Evolutionary conservation across 345 rosid species (phyloP).

Genomic region (Melaleuca quinquenervia): DNA sequence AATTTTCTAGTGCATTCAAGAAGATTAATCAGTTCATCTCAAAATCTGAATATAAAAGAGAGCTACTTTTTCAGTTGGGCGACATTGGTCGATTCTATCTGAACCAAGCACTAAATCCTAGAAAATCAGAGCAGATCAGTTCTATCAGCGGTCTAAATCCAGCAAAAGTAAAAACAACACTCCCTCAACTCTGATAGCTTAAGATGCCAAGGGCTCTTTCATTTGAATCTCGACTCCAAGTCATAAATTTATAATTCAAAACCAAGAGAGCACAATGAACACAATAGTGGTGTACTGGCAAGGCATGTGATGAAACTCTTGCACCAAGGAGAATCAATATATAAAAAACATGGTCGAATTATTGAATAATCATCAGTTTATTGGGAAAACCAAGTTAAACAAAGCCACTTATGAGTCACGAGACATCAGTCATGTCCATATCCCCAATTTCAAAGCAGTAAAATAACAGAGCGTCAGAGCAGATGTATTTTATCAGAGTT

Average conservation of each 20-base stretch:
- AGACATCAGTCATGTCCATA: not conserved
- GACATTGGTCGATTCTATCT: not conserved
- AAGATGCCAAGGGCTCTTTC: not conserved
- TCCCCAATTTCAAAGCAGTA: not conserved
- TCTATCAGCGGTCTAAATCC: not conserved
- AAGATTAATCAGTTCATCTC: not conserved
- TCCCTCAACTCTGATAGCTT: not conserved
- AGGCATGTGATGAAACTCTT: not conserved
- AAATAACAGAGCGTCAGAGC: not conserved
- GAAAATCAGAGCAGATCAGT: not conserved
- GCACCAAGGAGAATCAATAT: not conserved
- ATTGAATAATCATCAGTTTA: not conserved
- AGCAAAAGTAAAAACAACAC: not conserved
- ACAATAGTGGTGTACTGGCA: not conserved
- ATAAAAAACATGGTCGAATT: not conserved
- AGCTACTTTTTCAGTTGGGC: not conserved
- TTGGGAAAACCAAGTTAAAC: not conserved
- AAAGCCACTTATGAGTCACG: not conserved
- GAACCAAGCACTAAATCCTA: not conserved
- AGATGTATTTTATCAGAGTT: not conserved
- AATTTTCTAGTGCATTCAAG: not conserved
- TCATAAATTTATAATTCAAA: not conserved
- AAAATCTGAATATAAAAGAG: not conserved
- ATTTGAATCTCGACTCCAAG: not conserved
- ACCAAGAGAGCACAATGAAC: not conserved